A percentile compares a stretch with the other conserved stretches of the same genome.
phyloP scores from a whole-genome alignment of 371 early-diverging fungal genomes.

The Mucor saturninus region DNA sequence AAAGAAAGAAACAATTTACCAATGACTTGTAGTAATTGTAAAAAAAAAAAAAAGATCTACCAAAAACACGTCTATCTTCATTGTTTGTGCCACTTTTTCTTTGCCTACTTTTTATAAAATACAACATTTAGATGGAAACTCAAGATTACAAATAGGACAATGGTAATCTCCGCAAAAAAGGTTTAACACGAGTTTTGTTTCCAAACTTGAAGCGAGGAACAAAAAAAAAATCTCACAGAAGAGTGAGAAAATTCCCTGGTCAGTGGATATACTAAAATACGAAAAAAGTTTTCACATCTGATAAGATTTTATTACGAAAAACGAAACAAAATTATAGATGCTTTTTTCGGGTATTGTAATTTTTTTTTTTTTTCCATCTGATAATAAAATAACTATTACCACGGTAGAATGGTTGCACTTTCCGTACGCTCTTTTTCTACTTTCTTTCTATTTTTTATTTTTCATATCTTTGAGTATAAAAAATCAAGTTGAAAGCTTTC shows the following conservation, averaged over 20 bases:
- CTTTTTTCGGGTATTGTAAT: neutral
- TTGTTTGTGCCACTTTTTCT: neutral
- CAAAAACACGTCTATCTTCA: too few relatives aligned
- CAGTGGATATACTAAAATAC: neutral
- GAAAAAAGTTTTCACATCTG: constrained; percentile 8
- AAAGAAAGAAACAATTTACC: neutral
- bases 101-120: neutral
- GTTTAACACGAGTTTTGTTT: constrained; percentile 10
- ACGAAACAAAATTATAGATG: neutral
- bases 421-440: constrained; percentile 4
- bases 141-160: neutral
- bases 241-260: constrained; percentile 9
- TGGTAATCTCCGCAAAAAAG: constrained; percentile 13
- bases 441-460: neutral
- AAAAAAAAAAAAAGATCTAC: neutral
- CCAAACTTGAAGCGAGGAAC: neutral
- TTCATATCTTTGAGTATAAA: neutral
- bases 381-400: neutral
- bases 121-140: neutral
- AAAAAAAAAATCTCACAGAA: neutral
- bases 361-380: neutral
- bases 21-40: neutral
- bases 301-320: constrained; percentile 13
- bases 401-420: constrained; percentile 8
- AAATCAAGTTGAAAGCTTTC: too few relatives aligned